phyloP scores from a whole-genome alignment of 148 eudicot species.

The Rhododendron mucronatum region DNA sequence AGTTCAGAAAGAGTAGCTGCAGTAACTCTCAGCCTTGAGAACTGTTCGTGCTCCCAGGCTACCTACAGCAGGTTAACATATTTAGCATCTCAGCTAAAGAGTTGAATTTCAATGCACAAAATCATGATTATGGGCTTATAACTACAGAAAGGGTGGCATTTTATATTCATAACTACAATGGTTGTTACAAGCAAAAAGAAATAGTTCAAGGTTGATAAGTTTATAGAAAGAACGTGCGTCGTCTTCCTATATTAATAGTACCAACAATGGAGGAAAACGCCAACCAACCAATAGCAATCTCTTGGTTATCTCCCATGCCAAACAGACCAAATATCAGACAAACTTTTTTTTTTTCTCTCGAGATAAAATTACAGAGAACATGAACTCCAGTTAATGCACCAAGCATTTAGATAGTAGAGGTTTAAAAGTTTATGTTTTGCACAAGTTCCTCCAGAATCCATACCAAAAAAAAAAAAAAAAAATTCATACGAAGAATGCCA shows the following conservation, averaged over 20 bases:
- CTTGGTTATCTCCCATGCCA: background rate
- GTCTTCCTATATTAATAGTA: background rate
- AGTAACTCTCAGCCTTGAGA: slow-evolving; percentile 91
- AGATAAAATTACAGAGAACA: background rate
- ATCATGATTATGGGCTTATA: background rate
- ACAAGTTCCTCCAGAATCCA: slow-evolving; percentile 1
- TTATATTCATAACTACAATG: background rate
- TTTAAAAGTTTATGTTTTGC: background rate
- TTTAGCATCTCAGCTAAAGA: slow-evolving; percentile 29
- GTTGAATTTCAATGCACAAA: background rate
- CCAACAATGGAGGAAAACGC: background rate
- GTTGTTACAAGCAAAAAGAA: background rate
- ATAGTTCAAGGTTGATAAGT: background rate
- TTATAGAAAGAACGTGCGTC: background rate
- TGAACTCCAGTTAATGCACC: background rate
- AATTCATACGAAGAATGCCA: background rate
- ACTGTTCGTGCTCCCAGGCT: slow-evolving; percentile 99
- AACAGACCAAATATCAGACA: background rate
- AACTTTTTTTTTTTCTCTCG: background rate
- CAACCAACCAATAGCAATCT: background rate
- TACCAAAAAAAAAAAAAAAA: background rate
- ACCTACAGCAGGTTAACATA: slow-evolving; percentile 58
- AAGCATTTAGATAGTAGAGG: background rate
- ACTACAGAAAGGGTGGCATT: slow-evolving; percentile 6
- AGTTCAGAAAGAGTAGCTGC: slow-evolving; percentile 88